Evolutionary conservation across 768 basidiomycete species (phyloP).

Genomic region (Leccinum olivaceopallidum): DNA sequence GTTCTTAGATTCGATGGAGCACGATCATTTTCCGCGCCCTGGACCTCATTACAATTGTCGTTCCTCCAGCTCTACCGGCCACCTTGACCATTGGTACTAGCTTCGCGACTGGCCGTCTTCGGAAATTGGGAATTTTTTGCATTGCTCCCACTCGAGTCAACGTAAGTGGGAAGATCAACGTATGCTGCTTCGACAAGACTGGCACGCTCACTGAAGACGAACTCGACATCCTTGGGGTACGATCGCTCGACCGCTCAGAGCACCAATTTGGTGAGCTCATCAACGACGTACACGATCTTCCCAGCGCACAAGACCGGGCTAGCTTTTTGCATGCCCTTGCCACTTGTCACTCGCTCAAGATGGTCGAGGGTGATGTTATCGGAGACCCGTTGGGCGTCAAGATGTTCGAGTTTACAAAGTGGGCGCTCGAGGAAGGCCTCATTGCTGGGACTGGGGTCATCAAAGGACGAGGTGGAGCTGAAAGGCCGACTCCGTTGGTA

Average conservation of each 20-base stretch:
- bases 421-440: conserved; percentile 93
- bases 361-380: conserved; percentile 82
- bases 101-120: conserved; percentile 87
- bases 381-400: conserved; percentile 96
- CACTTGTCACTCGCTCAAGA: conserved; percentile 93
- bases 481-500: conserved; percentile 83
- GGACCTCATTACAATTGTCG: conserved; percentile 95
- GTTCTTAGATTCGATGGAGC: no score
- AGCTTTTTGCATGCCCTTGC: conserved; percentile 90
- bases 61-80: conserved; percentile 95
- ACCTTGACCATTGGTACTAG: conserved; percentile 97
- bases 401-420: conserved; percentile 97
- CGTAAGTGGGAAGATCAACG: conserved; percentile 92
- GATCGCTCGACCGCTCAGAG: conserved; percentile 73
- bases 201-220: conserved; percentile 98
- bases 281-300: conserved; percentile 83
- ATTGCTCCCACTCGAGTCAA: conserved; percentile 97
- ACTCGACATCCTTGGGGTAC: conserved; percentile 94
- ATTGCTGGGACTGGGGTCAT: conserved; percentile 69
- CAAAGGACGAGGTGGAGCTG: conserved; percentile 58
- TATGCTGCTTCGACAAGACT: conserved; percentile 99
- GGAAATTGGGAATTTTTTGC: conserved; percentile 89
- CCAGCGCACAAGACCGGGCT: conserved; percentile 68
- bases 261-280: conserved; percentile 89
- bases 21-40: conserved; percentile 91